A percentile compares a stretch with the other conserved stretches of the same genome.
phyloP scores from a whole-genome alignment of 2,329 filamentous ascomycete species.

The Fusarium scirpi region DNA sequence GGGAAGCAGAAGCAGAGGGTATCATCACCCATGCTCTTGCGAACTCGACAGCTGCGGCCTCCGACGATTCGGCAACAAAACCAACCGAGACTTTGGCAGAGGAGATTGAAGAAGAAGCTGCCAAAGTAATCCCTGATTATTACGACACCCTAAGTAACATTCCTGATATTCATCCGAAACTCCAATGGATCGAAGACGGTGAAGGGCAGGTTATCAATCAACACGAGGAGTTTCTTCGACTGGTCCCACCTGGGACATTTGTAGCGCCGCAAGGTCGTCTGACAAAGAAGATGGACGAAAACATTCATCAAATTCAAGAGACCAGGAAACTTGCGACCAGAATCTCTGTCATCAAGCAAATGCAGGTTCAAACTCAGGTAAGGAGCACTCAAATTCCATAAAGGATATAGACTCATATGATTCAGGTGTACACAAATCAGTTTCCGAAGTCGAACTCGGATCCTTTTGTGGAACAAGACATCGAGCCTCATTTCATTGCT shows the following conservation, averaged over 20 bases:
- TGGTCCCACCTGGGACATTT: slow-evolving; percentile 82
- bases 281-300: slow-evolving; percentile 84
- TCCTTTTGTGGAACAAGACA: slow-evolving; percentile 87
- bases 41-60: slow-evolving; percentile 54
- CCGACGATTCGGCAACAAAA: slow-evolving; percentile 61
- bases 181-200: slow-evolving; percentile 90
- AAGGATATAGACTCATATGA: slow-evolving; percentile 21
- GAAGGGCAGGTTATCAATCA: slow-evolving; percentile 92
- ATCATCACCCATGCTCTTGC: slow-evolving; percentile 54
- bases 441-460: slow-evolving; percentile 96
- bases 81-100: slow-evolving; percentile 85
- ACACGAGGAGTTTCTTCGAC: slow-evolving; percentile 83
- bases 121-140: slow-evolving; percentile 90
- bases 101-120: slow-evolving; percentile 91
- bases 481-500: slow-evolving; percentile 88
- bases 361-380: slow-evolving; percentile 98
- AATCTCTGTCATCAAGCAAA: slow-evolving; percentile 98
- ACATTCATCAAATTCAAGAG: slow-evolving; percentile 95
- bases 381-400: slow-evolving; percentile 33
- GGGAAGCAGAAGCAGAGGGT: slow-evolving; percentile 70
- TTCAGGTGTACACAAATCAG: slow-evolving; percentile 93
- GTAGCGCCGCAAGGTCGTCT: slow-evolving; percentile 79
- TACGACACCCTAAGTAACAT: slow-evolving; percentile 89
- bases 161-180: slow-evolving; percentile 81
- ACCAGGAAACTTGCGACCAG: slow-evolving; percentile 96